These are phyloP conservation scores for Hortaea werneckii DNA, from an alignment of 2,329 filamentous ascomycete genomes.

Conservation along the genomic window DNA sequence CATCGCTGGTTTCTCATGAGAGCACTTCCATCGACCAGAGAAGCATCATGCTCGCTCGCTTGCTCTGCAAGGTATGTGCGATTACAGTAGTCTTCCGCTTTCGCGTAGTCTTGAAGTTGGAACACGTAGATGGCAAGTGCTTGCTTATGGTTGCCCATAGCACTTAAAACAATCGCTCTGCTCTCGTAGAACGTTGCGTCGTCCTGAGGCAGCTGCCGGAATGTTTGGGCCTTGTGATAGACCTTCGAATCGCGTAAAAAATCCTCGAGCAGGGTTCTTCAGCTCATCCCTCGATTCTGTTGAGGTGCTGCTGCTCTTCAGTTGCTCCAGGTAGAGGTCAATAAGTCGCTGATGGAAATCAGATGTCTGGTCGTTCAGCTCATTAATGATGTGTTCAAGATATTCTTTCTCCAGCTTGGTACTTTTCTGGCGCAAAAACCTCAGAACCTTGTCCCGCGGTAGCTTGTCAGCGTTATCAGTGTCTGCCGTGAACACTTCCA, in stretches of 20 bases:
- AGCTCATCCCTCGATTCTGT: constrained; percentile 28
- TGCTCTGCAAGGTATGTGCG: constrained; percentile 55
- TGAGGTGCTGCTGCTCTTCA: constrained; percentile 30
- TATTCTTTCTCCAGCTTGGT: constrained; percentile 65
- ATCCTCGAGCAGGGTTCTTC: constrained; percentile 56
- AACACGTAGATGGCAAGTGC: constrained; percentile 97
- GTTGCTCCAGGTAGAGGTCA: constrained; percentile 54
- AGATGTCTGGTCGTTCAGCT: constrained; percentile 72
- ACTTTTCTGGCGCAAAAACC: constrained; percentile 64
- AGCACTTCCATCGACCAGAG: constrained; percentile 11
- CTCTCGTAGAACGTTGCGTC: constrained; percentile 80
- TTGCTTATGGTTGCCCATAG: constrained; percentile 91
- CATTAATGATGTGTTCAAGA: constrained; percentile 79
- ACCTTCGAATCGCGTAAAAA: constrained; percentile 69
- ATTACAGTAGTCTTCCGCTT: constrained; percentile 98
- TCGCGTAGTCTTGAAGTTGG: constrained; percentile 73
- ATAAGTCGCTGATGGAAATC: constrained; percentile 82
- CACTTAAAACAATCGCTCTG: constrained; percentile 80
- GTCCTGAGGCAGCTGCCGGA: constrained; percentile 67
- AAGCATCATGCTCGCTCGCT: constrained; percentile 20
- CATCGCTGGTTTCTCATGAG: constrained; percentile 14
- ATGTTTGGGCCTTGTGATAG: constrained; percentile 59
- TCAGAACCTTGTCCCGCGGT: constrained; percentile 63
- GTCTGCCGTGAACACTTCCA: constrained; percentile 89
- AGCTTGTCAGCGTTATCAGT: constrained; percentile 90